Conservation (phyloP, 1,284 basidiomycete genomes). For the Apiotrichum gamsii region DNA sequence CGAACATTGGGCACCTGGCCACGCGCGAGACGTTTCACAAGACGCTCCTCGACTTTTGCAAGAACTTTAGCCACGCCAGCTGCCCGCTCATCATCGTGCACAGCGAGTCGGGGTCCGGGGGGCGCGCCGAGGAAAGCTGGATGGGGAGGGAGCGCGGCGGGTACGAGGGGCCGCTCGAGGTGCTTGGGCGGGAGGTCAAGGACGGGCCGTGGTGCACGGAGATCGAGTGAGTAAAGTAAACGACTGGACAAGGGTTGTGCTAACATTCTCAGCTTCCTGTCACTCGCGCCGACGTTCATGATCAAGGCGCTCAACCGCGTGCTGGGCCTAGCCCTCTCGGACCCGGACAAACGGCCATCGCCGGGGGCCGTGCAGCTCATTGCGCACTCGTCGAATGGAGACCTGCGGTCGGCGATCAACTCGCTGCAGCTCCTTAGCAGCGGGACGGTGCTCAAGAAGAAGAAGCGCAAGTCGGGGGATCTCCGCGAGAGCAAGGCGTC, state of each 20-base stretch:
- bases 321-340: slow-evolving; percentile 52
- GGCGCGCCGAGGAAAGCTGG: slow-evolving; percentile 55
- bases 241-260: not conserved
- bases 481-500: slow-evolving; percentile 4
- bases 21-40: slow-evolving; percentile 73
- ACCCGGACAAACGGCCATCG: slow-evolving; percentile 48
- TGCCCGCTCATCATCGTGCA: slow-evolving; percentile 76
- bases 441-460: slow-evolving; percentile 6
- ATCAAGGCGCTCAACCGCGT: slow-evolving; percentile 68
- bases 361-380: slow-evolving; percentile 67
- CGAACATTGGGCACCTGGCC: slow-evolving; percentile 71
- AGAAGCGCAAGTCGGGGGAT: slow-evolving; percentile 20
- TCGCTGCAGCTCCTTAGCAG: slow-evolving; percentile 67
- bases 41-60: slow-evolving; percentile 58
- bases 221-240: slow-evolving; percentile 57
- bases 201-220: slow-evolving; percentile 66
- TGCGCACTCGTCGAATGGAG: slow-evolving; percentile 73
- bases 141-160: slow-evolving; percentile 48
- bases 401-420: slow-evolving; percentile 88
- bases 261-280: slow-evolving; percentile 65
- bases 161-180: slow-evolving; percentile 51
- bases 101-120: slow-evolving; percentile 71
- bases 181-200: slow-evolving; percentile 54
- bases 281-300: slow-evolving; percentile 80
- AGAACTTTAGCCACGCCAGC: slow-evolving; percentile 42